These are phyloP conservation scores for Amauroascus verrucosus DNA, from an alignment of 2,329 filamentous ascomycete species.

Conservation along the genomic window DNA sequence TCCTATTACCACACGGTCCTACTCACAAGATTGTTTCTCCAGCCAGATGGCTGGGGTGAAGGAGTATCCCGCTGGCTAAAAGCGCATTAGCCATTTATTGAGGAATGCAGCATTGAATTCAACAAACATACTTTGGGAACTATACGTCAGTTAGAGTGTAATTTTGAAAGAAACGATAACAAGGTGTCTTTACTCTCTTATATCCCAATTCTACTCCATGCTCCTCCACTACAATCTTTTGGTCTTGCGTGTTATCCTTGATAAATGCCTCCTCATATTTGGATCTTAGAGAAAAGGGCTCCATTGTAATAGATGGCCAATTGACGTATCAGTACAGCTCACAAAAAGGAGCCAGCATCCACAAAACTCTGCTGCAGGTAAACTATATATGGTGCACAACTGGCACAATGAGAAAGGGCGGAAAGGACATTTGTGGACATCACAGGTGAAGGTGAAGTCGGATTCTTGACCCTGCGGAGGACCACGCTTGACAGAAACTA, in stretches of 20 bases:
- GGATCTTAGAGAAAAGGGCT: background rate
- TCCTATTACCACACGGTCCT: constrained; percentile 1
- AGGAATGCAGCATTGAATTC: background rate
- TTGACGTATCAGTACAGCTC: background rate
- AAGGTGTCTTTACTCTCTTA: constrained; percentile 21
- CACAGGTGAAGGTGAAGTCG: no score
- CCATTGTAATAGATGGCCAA: background rate
- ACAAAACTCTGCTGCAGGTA: background rate
- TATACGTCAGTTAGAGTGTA: constrained; percentile 4
- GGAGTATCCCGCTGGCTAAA: constrained; percentile 21
- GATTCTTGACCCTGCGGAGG: no score
- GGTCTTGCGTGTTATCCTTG: background rate
- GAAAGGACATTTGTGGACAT: background rate
- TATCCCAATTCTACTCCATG: constrained; percentile 12
- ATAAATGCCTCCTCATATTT: background rate
- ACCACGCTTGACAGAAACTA: background rate
- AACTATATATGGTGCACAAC: background rate
- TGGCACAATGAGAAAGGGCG: background rate
- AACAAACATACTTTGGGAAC: constrained; percentile 7
- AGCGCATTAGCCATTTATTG: background rate
- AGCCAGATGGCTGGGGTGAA: constrained; percentile 28
- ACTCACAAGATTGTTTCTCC: constrained; percentile 38
- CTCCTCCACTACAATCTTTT: constrained; percentile 13
- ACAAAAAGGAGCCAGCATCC: background rate
- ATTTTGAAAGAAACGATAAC: background rate